Evolutionary conservation across 208 protist genomes (phyloP).

Genomic region (Lotmaria passim): DNA sequence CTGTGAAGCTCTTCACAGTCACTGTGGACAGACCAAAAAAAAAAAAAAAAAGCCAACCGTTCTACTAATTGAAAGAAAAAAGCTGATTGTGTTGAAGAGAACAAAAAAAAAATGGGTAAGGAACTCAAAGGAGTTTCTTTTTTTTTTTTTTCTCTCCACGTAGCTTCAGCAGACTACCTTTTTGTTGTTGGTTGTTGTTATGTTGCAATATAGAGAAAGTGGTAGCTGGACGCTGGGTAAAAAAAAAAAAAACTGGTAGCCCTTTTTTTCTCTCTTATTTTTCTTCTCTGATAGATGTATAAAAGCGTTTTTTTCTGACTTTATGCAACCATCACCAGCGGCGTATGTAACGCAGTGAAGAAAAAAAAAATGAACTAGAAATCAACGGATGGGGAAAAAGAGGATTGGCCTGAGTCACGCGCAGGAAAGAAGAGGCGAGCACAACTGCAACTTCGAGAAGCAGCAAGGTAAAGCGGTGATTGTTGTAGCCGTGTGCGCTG

Average conservation of each 20-base stretch:
- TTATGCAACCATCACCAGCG: background rate
- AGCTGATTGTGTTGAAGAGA: background rate
- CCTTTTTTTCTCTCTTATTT: too few relatives aligned
- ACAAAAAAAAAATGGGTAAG: conserved; percentile 1
- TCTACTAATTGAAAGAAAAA: background rate
- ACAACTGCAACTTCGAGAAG: background rate
- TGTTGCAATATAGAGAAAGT: too few relatives aligned
- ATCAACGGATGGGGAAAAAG: background rate
- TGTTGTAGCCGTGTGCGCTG: too few relatives aligned
- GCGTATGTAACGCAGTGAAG: background rate
- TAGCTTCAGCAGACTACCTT: too few relatives aligned
- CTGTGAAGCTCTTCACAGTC: background rate
- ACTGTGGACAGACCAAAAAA: background rate
- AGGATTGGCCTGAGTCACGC: too few relatives aligned
- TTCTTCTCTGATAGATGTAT: background rate
- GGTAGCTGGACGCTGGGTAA: too few relatives aligned
- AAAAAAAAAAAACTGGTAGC: background rate
- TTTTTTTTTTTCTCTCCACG: background rate
- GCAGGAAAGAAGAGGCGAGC: background rate
- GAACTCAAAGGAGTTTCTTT: background rate
- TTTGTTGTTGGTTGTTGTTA: too few relatives aligned
- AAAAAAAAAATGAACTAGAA: conserved; percentile 9
- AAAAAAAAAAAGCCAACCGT: conserved; percentile 12
- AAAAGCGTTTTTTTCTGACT: conserved; percentile 6
- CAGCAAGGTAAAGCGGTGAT: too few relatives aligned